Base-by-base conservation (phyloP, 306 rosid genomes). In the Prosopis cineraria region DNA sequence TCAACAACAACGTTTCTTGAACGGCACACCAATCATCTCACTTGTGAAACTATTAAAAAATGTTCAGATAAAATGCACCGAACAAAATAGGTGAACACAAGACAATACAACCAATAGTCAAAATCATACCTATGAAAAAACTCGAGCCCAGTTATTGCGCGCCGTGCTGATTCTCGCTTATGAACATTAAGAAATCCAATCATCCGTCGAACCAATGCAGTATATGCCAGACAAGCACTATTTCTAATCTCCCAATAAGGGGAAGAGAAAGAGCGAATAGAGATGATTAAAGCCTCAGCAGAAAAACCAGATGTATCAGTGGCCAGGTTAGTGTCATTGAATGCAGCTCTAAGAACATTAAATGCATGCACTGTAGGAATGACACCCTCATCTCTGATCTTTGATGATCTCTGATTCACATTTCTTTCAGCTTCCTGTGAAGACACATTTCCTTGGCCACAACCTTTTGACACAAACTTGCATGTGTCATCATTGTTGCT, bases 331-430 rank as follows among this genome's bases (percentile, higher is more conserved):
- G 98, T 84, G 85, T 95, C 99, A 82, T 95, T 95, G 87, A 95
- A 95, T 78, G 99, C 88, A 40, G 97, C 97, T 84, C 81, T 91
- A 52, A 95, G 97, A 73, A 84, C 89, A 82, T 95, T 95, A 79
- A 95, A 95, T 72, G 97, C 93, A 82, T 92, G 98, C 22, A 95
- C 99, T 2, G 96, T 95, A 83, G 99, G 98, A 89, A 95, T 83
- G 64, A 95, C 91, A 64, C 99, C 99, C 90, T 95, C 98, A 76
- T 95, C 96, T 36, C 98, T 93, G 70, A 88, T 85, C 86, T 91
- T 95, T 40, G 99, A 93, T 31, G 84, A 74, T 62, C 78, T 82
- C 59, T 86, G 81, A 53, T 69, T 73, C 36, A 36, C 75, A 85
- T 85, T 69, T 67, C 79, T 84, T 80, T 88, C 93, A 65, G 78